phyloP scores from a whole-genome alignment of 1,284 basidiomycete species.

The Mrakiaceae sp. region DNA sequence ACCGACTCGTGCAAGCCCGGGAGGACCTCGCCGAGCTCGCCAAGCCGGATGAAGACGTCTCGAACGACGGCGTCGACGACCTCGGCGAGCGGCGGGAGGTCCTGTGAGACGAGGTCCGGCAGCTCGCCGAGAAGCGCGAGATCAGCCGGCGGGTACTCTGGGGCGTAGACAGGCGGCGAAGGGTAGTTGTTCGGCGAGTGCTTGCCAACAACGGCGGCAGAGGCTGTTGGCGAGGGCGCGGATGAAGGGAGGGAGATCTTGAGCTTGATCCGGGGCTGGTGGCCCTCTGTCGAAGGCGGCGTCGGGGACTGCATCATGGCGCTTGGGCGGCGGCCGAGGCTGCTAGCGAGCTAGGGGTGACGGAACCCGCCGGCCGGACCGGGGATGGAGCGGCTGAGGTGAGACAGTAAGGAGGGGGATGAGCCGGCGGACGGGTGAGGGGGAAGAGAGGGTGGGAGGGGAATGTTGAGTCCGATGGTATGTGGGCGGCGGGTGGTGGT shows the following conservation, averaged over 20 bases:
- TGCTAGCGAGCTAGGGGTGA: too few relatives aligned
- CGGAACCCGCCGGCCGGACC: too few relatives aligned
- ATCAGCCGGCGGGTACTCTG: too few relatives aligned
- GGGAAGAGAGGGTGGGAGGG: too few relatives aligned
- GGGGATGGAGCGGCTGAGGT: not conserved
- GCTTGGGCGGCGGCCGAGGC: too few relatives aligned
- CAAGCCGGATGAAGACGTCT: conserved; percentile 68
- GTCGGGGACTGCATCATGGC: too few relatives aligned
- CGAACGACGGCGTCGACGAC: conserved; percentile 64
- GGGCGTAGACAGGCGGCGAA: too few relatives aligned
- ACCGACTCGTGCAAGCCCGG: conserved; percentile 71
- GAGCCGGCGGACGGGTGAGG: not conserved
- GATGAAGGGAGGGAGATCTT: not conserved
- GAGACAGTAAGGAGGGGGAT: not conserved
- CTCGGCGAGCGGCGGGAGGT: conserved; percentile 61
- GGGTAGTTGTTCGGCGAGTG: conserved; percentile 24
- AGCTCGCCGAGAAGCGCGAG: conserved; percentile 53
- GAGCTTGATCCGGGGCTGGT: too few relatives aligned
- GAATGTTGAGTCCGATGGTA: too few relatives aligned
- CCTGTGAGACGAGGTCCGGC: conserved; percentile 53
- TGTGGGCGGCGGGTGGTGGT: not conserved
- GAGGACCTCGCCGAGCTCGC: conserved; percentile 76
- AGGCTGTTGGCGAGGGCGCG: not conserved
- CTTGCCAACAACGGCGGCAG: not conserved
- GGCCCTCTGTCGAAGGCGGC: too few relatives aligned